phyloP scores from a whole-genome alignment of 495 filamentous ascomycete genomes.

The Stereocaulon alpinum region DNA sequence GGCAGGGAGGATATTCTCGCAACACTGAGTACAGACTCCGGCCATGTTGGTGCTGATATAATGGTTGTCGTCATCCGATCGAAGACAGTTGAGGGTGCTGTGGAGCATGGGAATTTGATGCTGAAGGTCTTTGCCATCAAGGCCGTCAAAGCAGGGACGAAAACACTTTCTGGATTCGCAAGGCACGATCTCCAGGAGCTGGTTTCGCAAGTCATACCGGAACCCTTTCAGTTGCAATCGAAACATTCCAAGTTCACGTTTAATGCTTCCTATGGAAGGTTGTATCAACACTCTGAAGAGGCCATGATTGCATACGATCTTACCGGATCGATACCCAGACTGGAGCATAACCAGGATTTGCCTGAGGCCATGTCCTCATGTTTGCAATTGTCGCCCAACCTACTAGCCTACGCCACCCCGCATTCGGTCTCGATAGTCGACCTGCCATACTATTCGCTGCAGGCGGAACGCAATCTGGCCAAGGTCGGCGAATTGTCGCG shows the following conservation, averaged over 20 bases:
- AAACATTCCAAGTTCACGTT: constrained; percentile 10
- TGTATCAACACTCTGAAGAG: constrained; percentile 14
- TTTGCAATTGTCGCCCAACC: constrained; percentile 15
- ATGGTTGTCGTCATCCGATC: constrained; percentile 13
- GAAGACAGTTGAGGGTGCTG: background rate
- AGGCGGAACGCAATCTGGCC: constrained; percentile 10
- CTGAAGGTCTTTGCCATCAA: constrained; percentile 4
- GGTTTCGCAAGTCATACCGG: constrained; percentile 9
- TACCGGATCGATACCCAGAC: constrained; percentile 4
- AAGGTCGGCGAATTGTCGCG: background rate
- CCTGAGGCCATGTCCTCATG: constrained; percentile 7
- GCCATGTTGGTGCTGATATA: background rate
- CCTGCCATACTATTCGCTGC: constrained; percentile 15
- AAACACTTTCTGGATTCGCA: background rate
- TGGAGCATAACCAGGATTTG: constrained; percentile 5
- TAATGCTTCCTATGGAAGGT: constrained; percentile 11
- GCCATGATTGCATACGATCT: constrained; percentile 17
- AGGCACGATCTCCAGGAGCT: background rate
- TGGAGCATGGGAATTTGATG: background rate
- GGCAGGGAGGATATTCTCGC: constrained; percentile 32
- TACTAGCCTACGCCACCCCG: constrained; percentile 8
- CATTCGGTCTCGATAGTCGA: constrained; percentile 14
- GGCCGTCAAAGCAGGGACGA: background rate
- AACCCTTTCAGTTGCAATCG: constrained; percentile 2
- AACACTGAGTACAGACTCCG: constrained; percentile 7